Percentiles rank a stretch among this genome's conserved stretches.
phyloP scores from a whole-genome alignment of 352 stramenopile species.

The Thalassiosira mediterranea region DNA sequence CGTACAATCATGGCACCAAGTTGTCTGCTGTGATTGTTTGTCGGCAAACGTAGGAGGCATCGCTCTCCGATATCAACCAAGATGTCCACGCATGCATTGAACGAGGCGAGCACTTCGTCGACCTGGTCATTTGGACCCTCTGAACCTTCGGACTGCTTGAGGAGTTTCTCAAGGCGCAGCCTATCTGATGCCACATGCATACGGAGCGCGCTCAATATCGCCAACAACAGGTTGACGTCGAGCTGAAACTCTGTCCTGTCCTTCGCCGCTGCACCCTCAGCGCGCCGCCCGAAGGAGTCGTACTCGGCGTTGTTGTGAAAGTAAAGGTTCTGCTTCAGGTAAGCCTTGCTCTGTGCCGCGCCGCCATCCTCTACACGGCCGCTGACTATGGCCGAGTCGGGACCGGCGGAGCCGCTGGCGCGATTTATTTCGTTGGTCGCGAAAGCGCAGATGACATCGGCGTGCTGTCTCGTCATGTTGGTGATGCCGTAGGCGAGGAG shows the following conservation, averaged over 20 bases:
- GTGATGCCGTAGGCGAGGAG: conserved; percentile 51
- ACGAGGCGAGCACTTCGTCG: conserved; percentile 41
- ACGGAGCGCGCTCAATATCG: conserved; percentile 40
- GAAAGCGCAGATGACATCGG: conserved; percentile 48
- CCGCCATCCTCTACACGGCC: conserved; percentile 1
- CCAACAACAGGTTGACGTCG: conserved; percentile 38
- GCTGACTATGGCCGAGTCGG: no score
- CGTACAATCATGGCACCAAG: conserved; percentile 52
- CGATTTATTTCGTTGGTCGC: conserved; percentile 41
- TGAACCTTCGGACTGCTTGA: background rate
- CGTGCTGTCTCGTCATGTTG: conserved; percentile 53
- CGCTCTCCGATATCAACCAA: conserved; percentile 66
- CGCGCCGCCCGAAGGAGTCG: background rate
- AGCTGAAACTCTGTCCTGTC: conserved; percentile 21
- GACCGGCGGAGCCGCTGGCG: background rate
- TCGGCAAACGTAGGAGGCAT: conserved; percentile 47
- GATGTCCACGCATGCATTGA: conserved; percentile 46
- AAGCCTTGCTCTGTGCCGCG: conserved; percentile 25
- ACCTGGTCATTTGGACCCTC: background rate
- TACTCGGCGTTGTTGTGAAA: conserved; percentile 48
- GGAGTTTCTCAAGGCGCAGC: conserved; percentile 33
- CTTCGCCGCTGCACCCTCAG: conserved; percentile 8
- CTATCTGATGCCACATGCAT: conserved; percentile 39
- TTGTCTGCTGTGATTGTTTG: conserved; percentile 30
- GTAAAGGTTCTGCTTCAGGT: conserved; percentile 56